Evolutionary conservation across 2,329 filamentous ascomycete species (phyloP), one percentile per base, ranked within the genome.

Genomic region (Penicillium polonicum): DNA sequence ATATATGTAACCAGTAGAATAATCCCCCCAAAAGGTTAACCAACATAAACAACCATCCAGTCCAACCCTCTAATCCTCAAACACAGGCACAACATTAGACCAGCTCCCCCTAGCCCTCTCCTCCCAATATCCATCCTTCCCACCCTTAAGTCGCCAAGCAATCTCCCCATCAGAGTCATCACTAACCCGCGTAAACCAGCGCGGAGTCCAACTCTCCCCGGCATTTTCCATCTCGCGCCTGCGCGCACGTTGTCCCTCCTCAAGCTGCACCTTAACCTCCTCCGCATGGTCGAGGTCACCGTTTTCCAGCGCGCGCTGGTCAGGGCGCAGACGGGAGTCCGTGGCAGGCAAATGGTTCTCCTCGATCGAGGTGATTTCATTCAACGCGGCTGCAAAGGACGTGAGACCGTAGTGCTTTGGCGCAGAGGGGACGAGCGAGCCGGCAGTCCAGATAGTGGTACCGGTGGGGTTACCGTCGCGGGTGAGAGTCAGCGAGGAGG

Each of bases 41-140:
- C 35, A 48, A 36, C 7, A 55, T 44, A 39, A 36, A 43, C 33
- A 52, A 61, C 6, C 7, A 33, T 23, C 46, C 29, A 43, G 13
- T 33, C 19, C 8, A 31, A 33, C 5, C 15, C n/a, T 54, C 23
- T 53, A 71, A 36, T 69, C 56, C 58, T 80, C 73, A 69, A 87
- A 84, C 48, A 88, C 81, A 54, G 82, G 77, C 57, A 79, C 74
- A 41, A 86, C 79, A 7, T 79, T 80, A 9, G 74, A 74, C 91
- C 90, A 96, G 55, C 79, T 79, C 1, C 87, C 87, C 62, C 79
- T 84, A 3, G 80, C 82, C 60, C 93, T 84, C 76, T 91, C 88
- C 71, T 96, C 92, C 94, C 94, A 99, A 76, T 99, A 99, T 9
- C 91, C 88, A 19, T 95, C 91, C 75, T 88, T 92, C 21, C 92